Conservation (phyloP, 192 early-diverging fungal species). For the Linnemannia schmuckeri region DNA sequence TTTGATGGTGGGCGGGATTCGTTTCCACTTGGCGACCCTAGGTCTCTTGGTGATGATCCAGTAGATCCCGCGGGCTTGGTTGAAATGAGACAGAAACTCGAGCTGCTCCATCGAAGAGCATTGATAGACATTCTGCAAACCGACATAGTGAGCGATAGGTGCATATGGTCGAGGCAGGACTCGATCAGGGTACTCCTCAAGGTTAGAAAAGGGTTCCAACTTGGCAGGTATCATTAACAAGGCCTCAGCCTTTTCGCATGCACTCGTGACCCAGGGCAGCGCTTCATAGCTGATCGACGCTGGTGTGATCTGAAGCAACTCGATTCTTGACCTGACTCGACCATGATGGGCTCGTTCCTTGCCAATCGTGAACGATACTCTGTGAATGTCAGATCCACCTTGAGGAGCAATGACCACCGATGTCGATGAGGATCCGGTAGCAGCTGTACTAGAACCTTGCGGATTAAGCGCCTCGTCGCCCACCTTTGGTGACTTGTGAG, state of each 20-base stretch:
- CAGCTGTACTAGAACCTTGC: too few species aligned
- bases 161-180: neutral
- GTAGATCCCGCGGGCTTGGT: neutral
- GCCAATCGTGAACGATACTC: constrained; percentile 6
- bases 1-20: neutral
- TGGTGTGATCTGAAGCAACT: constrained; percentile 4
- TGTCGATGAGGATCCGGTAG: neutral
- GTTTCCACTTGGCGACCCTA: neutral
- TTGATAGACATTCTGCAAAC: neutral
- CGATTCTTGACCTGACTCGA: constrained; percentile 3
- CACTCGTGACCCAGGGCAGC: neutral
- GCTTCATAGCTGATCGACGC: constrained; percentile 6
- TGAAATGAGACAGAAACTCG: constrained; percentile 11
- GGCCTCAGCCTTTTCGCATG: neutral
- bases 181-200: neutral
- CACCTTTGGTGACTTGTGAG: neutral
- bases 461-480: neutral
- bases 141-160: constrained; percentile 11
- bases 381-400: constrained; percentile 11
- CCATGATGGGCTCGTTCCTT: neutral
- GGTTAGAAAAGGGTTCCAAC: neutral
- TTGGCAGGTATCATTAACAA: constrained; percentile 5
- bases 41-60: constrained; percentile 9
- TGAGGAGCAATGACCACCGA: constrained; percentile 6
- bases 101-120: neutral